Conservation (phyloP, 768 basidiomycete species). For the Hygrocybe punicea region DNA sequence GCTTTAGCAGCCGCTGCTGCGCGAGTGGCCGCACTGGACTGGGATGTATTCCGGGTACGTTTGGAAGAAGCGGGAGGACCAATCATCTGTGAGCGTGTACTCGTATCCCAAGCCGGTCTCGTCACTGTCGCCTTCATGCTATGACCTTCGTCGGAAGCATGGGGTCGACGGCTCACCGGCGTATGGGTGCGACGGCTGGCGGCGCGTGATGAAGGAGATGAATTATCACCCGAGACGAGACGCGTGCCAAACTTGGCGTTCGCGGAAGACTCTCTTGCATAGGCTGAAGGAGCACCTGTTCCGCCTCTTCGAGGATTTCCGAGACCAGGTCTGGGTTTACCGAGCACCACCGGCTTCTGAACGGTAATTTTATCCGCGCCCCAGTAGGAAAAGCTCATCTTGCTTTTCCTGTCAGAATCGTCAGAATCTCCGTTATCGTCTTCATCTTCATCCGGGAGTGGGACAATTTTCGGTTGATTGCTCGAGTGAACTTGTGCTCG, state of each 20-base stretch:
- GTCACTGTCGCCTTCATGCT: conserved; percentile 72
- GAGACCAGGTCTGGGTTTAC: conserved; percentile 30
- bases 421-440: conserved; percentile 65
- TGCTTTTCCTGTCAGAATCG: conserved; percentile 85
- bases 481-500: conserved; percentile 52
- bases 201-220: conserved; percentile 45
- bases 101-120: conserved; percentile 69
- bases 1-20: conserved; percentile 39
- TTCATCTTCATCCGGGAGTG: conserved; percentile 64
- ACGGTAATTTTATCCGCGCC: conserved; percentile 88
- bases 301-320: conserved; percentile 43
- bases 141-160: conserved; percentile 60
- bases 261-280: conserved; percentile 77
- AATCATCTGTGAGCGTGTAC: conserved; percentile 45
- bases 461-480: conserved; percentile 60
- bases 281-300: conserved; percentile 47
- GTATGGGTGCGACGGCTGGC: conserved; percentile 61
- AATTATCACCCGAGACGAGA: conserved; percentile 61
- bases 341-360: conserved; percentile 64
- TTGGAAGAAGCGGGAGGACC: conserved; percentile 41
- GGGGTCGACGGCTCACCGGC: conserved; percentile 43
- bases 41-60: conserved; percentile 69
- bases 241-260: conserved; percentile 92
- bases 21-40: conserved; percentile 60
- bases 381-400: conserved; percentile 94